Evolutionary conservation across 2,329 filamentous ascomycete genomes (phyloP).

Genomic region (Colletotrichum sp.): DNA sequence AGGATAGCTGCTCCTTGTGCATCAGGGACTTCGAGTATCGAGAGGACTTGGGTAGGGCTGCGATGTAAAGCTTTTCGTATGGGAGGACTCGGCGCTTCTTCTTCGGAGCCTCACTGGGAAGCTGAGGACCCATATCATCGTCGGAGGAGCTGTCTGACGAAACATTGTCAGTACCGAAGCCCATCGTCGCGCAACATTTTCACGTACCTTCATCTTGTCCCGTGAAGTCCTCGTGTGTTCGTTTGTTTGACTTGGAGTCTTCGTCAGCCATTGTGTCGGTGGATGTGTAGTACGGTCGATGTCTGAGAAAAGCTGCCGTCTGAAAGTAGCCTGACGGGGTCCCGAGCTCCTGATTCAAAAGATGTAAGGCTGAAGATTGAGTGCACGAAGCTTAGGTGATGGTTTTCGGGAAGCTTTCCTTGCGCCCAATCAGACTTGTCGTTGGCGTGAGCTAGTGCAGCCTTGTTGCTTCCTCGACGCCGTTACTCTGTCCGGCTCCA

Average conservation of each 20-base stretch:
- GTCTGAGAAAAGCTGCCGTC: not conserved
- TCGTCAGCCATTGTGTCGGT: constrained; percentile 34
- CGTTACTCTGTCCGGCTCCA: not conserved
- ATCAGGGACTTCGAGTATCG: constrained; percentile 96
- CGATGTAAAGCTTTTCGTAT: constrained; percentile 94
- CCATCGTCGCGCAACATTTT: not conserved
- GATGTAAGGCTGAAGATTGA: constrained; percentile 9
- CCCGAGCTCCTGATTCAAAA: not conserved
- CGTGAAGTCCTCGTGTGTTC: constrained; percentile 61
- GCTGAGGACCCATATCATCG: constrained; percentile 91
- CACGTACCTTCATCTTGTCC: constrained; percentile 48
- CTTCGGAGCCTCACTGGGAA: constrained; percentile 78
- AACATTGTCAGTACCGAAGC: not conserved
- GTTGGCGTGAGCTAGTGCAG: not conserved
- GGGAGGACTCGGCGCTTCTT: constrained; percentile 91
- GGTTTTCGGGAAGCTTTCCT: not conserved
- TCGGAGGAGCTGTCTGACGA: constrained; percentile 73
- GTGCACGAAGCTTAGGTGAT: not conserved
- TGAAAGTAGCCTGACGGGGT: not conserved
- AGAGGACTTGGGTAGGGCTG: constrained; percentile 79
- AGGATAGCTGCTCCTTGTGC: constrained; percentile 95
- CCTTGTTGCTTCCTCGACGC: not conserved
- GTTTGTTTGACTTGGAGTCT: constrained; percentile 50
- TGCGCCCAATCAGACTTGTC: constrained; percentile 2
- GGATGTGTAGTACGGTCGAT: not conserved